These are phyloP conservation scores for Plasmodium gallinaceum DNA, from an alignment of 169 alveolate species.

Conservation along the genomic window DNA sequence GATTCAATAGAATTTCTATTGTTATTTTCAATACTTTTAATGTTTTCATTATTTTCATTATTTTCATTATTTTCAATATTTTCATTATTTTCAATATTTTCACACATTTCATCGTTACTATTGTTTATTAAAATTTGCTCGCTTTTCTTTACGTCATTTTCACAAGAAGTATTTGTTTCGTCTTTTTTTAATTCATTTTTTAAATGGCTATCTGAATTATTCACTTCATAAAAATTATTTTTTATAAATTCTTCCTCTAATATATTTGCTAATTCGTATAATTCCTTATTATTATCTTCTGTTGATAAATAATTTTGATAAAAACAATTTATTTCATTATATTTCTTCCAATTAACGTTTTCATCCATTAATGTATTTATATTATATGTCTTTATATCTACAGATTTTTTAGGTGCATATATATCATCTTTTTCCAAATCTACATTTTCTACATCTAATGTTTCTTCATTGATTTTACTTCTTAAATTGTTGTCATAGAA, in stretches of 20 bases:
- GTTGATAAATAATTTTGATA: neutral
- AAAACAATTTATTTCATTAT: neutral
- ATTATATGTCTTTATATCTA: conserved; percentile 47
- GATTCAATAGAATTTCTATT: neutral
- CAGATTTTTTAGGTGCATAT: conserved; percentile 49
- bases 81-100: neutral
- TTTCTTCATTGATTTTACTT: conserved; percentile 29
- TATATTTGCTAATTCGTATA: conserved; percentile 8
- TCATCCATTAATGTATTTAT: conserved; percentile 45
- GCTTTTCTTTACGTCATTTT: neutral
- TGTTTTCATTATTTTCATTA: neutral
- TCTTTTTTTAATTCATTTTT: neutral
- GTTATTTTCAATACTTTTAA: neutral
- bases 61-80: neutral
- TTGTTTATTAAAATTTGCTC: neutral
- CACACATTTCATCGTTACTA: neutral
- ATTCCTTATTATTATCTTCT: neutral
- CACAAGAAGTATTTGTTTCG: neutral
- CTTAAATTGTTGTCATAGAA: conserved; percentile 36
- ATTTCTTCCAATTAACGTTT: neutral
- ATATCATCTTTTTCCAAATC: conserved; percentile 60
- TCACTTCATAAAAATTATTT: conserved; percentile 28
- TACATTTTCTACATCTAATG: conserved; percentile 65
- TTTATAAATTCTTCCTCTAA: conserved; percentile 55
- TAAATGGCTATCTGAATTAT: neutral